Percentiles rank a stretch among this genome's conserved stretches.
Conservation (phyloP, 495 filamentous ascomycete genomes). For the Neurospora sublineolata region DNA sequence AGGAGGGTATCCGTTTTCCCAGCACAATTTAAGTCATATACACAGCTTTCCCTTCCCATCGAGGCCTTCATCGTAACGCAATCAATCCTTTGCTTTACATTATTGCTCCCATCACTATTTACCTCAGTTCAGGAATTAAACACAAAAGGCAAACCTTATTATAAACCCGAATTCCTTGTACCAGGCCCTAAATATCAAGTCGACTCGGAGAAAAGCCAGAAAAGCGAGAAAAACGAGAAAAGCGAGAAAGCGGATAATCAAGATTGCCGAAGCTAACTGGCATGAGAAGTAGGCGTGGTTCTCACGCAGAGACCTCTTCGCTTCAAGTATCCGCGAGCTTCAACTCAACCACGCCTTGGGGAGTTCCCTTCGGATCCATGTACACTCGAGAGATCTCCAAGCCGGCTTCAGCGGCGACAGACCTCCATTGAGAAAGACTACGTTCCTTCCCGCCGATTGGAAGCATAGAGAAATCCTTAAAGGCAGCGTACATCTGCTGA, state of each 20-base stretch:
- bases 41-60: neutral
- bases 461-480: constrained; percentile 29
- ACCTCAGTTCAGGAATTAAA: neutral
- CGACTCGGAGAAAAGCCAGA: too few relatives aligned
- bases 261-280: too few relatives aligned
- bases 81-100: neutral
- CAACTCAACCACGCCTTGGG: constrained; percentile 20
- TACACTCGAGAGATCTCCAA: constrained; percentile 22
- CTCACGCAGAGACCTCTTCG: neutral
- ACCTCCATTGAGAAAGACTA: constrained; percentile 18
- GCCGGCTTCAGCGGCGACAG: constrained; percentile 17
- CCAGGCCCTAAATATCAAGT: too few relatives aligned
- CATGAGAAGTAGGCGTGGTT: neutral
- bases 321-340: neutral
- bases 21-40: neutral
- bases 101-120: neutral
- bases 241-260: too few relatives aligned
- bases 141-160: neutral
- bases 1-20: neutral
- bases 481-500: constrained; percentile 15
- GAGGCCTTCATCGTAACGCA: neutral
- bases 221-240: too few relatives aligned
- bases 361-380: constrained; percentile 9
- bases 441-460: constrained; percentile 30
- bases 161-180: neutral